Evolutionary conservation across 805 yeast species (phyloP), one percentile per base, ranked within the genome.

Genomic region (Wickerhamiella cacticola): DNA sequence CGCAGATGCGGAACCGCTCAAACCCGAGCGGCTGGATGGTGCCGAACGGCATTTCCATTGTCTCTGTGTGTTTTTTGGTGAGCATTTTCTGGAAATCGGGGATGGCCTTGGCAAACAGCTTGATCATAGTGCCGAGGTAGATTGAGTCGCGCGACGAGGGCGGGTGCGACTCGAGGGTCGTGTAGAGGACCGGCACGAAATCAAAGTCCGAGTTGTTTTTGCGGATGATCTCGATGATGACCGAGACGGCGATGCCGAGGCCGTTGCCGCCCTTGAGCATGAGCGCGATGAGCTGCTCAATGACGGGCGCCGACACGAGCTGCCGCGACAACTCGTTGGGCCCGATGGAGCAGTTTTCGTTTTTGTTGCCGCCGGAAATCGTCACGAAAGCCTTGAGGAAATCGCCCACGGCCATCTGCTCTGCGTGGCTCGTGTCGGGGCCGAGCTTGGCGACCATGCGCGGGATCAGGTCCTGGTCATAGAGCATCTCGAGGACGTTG

Each of bases 161-260:
- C 5, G 96, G 96, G 58, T 88, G 92, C 21, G 88, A 79, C 50
- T 87, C 94, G 52, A 83, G 63, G 1, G 94, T 79, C 38, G 84
- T 80, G 63, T 79, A 80, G 56, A 83, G 68, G 19, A 94, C 94
- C 50, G 94, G 94, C 42, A 84, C 82, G 42, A 78, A 72, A 65
- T 92, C 98, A 64, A 92, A 92, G 63, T 92, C 98, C 0, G 96
- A 85, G 60, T 92, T 92, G 62, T 92, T 92, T 62, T 92, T 92
- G 59, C 98, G 75, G 50, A 92, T 92, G 36, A 92, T 75, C 65
- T 92, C 98, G 56, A 92, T 89, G 28, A 92, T 78, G 22, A 92
- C 86, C 5, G 96, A 94, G 26, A 92, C 98, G 58, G 95, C 94
- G 56, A 88, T 89, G 31, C 92, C 82, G 54, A 92, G 72, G 1